A percentile compares a stretch with the other conserved stretches of the same genome.
These are phyloP conservation scores for Cryptococcus sp. DNA, from an alignment of 1,284 basidiomycete genomes.

Conservation along the genomic window DNA sequence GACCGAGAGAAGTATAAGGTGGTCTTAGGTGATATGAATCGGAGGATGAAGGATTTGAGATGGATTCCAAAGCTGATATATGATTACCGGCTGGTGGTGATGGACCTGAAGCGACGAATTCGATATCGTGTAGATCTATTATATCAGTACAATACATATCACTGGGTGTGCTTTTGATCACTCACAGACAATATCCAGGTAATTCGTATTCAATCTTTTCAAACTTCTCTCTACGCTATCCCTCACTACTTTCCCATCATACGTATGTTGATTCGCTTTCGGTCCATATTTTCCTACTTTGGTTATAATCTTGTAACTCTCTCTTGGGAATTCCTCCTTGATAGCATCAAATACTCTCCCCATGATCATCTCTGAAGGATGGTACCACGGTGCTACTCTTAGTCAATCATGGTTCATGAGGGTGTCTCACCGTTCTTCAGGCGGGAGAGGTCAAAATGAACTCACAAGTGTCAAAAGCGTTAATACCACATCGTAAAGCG, in stretches of 20 bases:
- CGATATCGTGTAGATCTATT: constrained; percentile 77
- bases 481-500: constrained; percentile 80
- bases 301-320: constrained; percentile 79
- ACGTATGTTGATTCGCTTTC: constrained; percentile 61
- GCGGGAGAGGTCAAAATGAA: background rate
- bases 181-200: constrained; percentile 72
- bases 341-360: constrained; percentile 68
- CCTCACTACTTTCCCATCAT: constrained; percentile 66
- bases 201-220: constrained; percentile 67
- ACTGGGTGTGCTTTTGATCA: background rate
- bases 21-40: constrained; percentile 11
- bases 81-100: constrained; percentile 49
- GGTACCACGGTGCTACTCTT: constrained; percentile 62
- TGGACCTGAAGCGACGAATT: constrained; percentile 68
- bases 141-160: background rate
- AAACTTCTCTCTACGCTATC: constrained; percentile 62
- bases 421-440: too few species aligned
- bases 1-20: constrained; percentile 49
- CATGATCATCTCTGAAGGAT: constrained; percentile 81
- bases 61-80: constrained; percentile 51
- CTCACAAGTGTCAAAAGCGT: constrained; percentile 75
- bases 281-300: constrained; percentile 86
- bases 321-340: constrained; percentile 66
- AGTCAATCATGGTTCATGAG: background rate
- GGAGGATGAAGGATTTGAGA: background rate